Base-by-base conservation (phyloP, 1,284 basidiomycete genomes). In the Cutaneotrichosporon dermatis region DNA sequence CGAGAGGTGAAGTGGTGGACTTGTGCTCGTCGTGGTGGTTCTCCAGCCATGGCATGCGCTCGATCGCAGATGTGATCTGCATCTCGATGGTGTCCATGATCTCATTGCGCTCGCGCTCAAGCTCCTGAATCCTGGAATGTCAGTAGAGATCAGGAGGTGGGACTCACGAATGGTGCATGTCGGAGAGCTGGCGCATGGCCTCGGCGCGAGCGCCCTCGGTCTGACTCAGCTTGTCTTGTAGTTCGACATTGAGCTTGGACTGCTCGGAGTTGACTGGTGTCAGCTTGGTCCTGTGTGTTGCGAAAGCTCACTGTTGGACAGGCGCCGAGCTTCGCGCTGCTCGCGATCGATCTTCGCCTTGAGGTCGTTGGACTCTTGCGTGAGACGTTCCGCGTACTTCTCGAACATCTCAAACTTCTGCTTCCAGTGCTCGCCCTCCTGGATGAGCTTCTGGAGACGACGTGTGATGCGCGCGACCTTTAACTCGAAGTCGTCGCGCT, bases 401-500 rank as follows among this genome's bases (percentile, higher is more conserved):
- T 80, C 79, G 60, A 81, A 81, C 63, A 75, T 72, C 62, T 79
- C 75, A 58, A 81, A 80, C 53, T 79, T 78, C 59, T 71, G 69
- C 60, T 75, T 76, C 79, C 79, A 81, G 71, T 77, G 75, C 49
- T 81, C 79, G 44, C 75, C 76, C 58, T 81, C 79, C 60, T 76
- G 74, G 59, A 80, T 73, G 48, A 81, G 72, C 67, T 77, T 77
- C 35, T 78, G 76, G 5, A 81, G 70, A 6, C 79, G 65, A n/a
- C 66, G 60, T 25, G 73, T 74, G 62, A 77, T 72, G 36, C 69
- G 70, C 7, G 73, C 69, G 7, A 77, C 59, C 82, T 91, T 92
- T 55, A 89, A 89, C 80, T 93, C 91, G 34, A 92, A 83, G 69
- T 92, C 90, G 73, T 93, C 91, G 50, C 91, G 85, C 13, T 91